Evolutionary conservation across 345 rosid genomes (phyloP).

Genomic region (Camelina neglecta): DNA sequence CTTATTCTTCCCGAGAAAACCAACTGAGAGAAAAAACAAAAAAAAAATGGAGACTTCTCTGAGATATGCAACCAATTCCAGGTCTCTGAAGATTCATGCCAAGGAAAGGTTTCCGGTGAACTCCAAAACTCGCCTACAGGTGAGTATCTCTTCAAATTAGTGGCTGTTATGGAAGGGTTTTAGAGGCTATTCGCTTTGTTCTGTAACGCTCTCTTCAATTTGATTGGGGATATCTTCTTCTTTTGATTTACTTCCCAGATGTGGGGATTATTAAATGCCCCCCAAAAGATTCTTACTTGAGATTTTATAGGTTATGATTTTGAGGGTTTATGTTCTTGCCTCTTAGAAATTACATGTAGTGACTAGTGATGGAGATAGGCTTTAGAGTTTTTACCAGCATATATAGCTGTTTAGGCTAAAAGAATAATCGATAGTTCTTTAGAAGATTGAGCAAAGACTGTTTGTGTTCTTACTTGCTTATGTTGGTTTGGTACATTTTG

Average conservation of each 20-base stretch:
- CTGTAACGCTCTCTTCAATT: constrained; percentile 4
- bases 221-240: background rate
- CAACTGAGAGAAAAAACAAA: background rate
- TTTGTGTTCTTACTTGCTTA: constrained; percentile 15
- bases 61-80: constrained; percentile 65
- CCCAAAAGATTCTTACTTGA: background rate
- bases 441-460: background rate
- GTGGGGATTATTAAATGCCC: background rate
- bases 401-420: background rate
- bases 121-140: constrained; percentile 74
- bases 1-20: constrained; percentile 22
- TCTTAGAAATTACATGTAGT: background rate
- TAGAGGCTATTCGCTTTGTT: background rate
- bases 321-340: constrained; percentile 1
- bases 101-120: constrained; percentile 74
- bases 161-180: background rate
- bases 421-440: background rate
- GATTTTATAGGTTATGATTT: background rate
- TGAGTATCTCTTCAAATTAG: constrained; percentile 19
- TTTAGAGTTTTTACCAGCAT: background rate
- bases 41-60: constrained; percentile 78
- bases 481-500: constrained; percentile 1
- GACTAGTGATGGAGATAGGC: constrained; percentile 6
- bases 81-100: constrained; percentile 74
- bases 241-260: background rate